Base-by-base conservation (phyloP, 768 basidiomycete genomes). In the Auriculariales sp. region DNA sequence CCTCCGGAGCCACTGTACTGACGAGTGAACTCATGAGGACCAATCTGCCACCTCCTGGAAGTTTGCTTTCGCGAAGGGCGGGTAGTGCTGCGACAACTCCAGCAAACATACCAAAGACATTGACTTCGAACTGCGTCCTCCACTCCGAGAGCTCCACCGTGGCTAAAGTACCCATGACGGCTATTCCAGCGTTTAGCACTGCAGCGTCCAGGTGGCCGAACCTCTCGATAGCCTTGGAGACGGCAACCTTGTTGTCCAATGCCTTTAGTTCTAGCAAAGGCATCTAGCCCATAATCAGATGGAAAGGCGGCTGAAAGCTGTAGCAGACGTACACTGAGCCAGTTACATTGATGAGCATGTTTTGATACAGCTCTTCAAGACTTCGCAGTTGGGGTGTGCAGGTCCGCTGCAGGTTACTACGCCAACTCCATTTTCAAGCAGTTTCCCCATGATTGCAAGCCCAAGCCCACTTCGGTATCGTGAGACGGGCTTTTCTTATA, bases 141-240 rank as follows among this genome's bases (percentile, higher is more conserved):
- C 86, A 89, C 22, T 66, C 65, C 48, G 75, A 69, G 32, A 82
- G 54, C 14, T 71, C 62, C 17, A 64, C 58, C 7, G 71, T 68
- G 31, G 68, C 70, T 48, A 84, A 73, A 33, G 69, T 71, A 50
- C 78, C 74, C 19, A 90, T 56, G n/a, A 88, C 87, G 34, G 81
- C 78, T 22, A 92, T 75, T 3, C 75, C 92, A n/a, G 91, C 92
- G 56, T 91, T 95, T 47, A 97, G 70, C 52, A 94, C 64, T 52
- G 94, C 66, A 25, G 74, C 82, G 61, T 93, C 88, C 51, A 92
- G 68, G 45, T 70, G 68, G 22, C 77, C 71, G 61, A 76, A 87
- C 45, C 59, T 75, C 52, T 71, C 67, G 36, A 68, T 59, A 12
- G 74, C 79, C 22, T 63, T 64, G 28, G 62, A 52, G 52, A 93